A percentile compares a stretch with the other conserved stretches of the same genome.
phyloP scores from a whole-genome alignment of 768 basidiomycete genomes.

The Psilocybe subaeruginosa region DNA sequence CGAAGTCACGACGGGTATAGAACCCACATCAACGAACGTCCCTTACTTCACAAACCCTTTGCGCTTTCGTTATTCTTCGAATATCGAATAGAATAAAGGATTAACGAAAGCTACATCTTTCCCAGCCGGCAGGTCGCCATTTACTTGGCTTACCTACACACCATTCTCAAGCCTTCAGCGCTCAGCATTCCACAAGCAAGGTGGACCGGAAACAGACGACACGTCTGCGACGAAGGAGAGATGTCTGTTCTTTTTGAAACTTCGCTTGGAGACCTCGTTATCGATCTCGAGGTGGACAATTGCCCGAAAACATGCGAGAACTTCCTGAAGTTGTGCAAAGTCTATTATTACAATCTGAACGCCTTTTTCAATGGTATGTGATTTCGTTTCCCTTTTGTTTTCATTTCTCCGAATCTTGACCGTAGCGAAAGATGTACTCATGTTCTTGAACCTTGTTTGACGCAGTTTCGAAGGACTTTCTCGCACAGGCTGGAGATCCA shows the following conservation, averaged over 20 bases:
- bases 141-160: not conserved
- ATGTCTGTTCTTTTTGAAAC: constrained; percentile 99
- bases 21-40: too few relatives aligned
- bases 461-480: constrained; percentile 93
- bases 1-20: too few relatives aligned
- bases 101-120: not conserved
- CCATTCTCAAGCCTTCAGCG: not conserved
- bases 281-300: constrained; percentile 89
- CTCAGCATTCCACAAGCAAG: not conserved
- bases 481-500: constrained; percentile 96
- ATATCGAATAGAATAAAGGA: too few relatives aligned
- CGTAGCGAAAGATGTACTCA: not conserved
- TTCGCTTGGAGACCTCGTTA: constrained; percentile 94
- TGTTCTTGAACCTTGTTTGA: not conserved
- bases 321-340: constrained; percentile 96
- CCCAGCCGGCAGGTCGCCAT: not conserved
- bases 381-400: not conserved
- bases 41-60: too few relatives aligned
- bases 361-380: constrained; percentile 96
- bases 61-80: too few relatives aligned
- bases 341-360: constrained; percentile 96
- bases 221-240: not conserved
- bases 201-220: not conserved
- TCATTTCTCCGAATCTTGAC: not conserved
- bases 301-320: constrained; percentile 95